Evolutionary conservation across 1,284 basidiomycete genomes (phyloP), one percentile per base, ranked within the genome.

Genomic region (Mycosarcoma mackinlayi): DNA sequence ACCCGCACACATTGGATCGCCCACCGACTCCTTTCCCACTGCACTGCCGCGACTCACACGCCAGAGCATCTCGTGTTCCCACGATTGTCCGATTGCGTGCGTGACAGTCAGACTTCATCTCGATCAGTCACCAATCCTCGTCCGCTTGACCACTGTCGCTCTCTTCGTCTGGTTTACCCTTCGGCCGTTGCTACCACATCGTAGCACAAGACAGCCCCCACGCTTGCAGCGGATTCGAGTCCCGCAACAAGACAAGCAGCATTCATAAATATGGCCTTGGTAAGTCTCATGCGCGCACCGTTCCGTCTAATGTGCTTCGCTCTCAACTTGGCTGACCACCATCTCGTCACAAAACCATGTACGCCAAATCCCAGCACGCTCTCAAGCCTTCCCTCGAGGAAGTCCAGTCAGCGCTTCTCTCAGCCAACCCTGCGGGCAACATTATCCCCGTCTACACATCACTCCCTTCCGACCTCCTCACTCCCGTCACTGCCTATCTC

Each of bases 401-500:
- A 51, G 80, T 81, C 19, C 67, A 68, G 27, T 48, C 58, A n/a
- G 69, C 76, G 27, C 74, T 82, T 6, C 52, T 76, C 19, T 52
- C 71, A 16, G 28, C 46, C 14, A 34, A 47, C 14, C 50, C 62
- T 23, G 42, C 41, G 55, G 93, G 94, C 80, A 95, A 95, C 82
- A 93, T 91, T 79, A 88, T 98, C 37, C 95, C 95, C 16, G 88
- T 98, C 71, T 98, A 90, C 84, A 88, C 94, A 58, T 90, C 94
- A 75, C 87, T 98, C 8, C 93, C 96, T 23, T 94, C 94, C 55
- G 96, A 99, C 83, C 89, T 98, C 60, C 87, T 98, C 64, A 99
- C 96, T 13, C 96, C 96, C 83, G 95, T 95, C 78, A 92, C 94
- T 83, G 94, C 96, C 14, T 98, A 98, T 84, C 88, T 98, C 49